Evolutionary conservation across 345 rosid species (phyloP).

Genomic region (Populus davidiana): DNA sequence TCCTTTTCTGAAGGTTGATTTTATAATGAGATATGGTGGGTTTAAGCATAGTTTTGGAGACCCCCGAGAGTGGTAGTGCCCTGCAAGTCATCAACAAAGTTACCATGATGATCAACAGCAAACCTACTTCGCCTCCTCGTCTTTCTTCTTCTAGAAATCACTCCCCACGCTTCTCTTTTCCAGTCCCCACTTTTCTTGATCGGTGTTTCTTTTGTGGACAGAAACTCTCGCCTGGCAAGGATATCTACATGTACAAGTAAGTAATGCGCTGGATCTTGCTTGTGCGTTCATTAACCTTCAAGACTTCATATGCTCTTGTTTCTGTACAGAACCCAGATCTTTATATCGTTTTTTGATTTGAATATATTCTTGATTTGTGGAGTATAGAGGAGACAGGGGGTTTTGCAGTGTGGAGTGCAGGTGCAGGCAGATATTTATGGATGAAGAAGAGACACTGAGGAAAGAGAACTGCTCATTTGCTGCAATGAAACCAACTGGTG

Average conservation of each 20-base stretch:
- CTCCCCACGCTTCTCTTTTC: constrained; percentile 1
- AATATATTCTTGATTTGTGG: neutral
- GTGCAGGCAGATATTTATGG: constrained; percentile 76
- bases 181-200: constrained; percentile 47
- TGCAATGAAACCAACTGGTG: constrained; percentile 30
- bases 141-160: neutral
- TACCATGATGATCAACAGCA: constrained; percentile 24
- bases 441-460: constrained; percentile 58
- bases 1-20: neutral
- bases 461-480: constrained; percentile 47
- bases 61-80: constrained; percentile 24
- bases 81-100: constrained; percentile 62
- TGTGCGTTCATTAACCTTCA: neutral
- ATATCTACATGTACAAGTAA: constrained; percentile 98
- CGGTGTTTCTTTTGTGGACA: constrained; percentile 68
- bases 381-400: constrained; percentile 65
- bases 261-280: neutral
- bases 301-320: neutral
- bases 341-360: neutral
- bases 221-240: constrained; percentile 64
- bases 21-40: constrained; percentile 61
- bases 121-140: constrained; percentile 15
- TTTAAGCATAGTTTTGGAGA: constrained; percentile 70
- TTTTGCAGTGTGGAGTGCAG: constrained; percentile 94
- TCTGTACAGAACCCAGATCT: constrained; percentile 4